Conservation (phyloP, 2,329 filamentous ascomycete species). For the Tolypocladium amazonense region DNA sequence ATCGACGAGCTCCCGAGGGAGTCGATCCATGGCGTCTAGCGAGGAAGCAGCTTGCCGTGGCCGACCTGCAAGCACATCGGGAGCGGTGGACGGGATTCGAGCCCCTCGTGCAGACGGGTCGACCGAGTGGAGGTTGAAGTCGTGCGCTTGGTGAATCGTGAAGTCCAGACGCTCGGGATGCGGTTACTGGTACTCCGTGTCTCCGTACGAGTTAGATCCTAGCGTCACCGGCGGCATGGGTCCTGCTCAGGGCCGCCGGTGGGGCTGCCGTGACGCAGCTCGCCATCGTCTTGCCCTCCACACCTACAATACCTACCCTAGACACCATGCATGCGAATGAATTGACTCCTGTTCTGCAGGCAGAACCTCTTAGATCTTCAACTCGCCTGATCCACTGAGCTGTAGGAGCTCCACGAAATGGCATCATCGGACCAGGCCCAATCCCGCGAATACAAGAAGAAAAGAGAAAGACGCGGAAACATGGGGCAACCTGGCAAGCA, state of each 20-base stretch:
- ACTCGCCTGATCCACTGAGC: too few species aligned
- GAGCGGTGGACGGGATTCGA: not conserved
- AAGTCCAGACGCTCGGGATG: not conserved
- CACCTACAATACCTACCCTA: not conserved
- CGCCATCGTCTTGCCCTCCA: not conserved
- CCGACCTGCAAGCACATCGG: not conserved
- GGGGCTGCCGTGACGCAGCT: not conserved
- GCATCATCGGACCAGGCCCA: too few species aligned
- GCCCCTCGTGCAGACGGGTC: not conserved
- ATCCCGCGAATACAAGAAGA: too few species aligned
- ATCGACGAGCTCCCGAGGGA: constrained; percentile 37
- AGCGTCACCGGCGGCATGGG: not conserved
- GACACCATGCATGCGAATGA: not conserved
- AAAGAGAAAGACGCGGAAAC: not conserved
- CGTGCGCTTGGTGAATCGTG: not conserved
- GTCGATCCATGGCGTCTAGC: constrained; percentile 26
- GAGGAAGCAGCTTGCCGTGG: not conserved
- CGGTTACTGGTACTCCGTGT: not conserved
- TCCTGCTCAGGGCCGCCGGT: not conserved
- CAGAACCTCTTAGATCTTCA: too few species aligned
- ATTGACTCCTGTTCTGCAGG: not conserved
- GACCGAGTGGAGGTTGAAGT: not conserved
- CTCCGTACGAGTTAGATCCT: not conserved
- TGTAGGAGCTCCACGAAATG: too few species aligned
- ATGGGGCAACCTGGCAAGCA: too few species aligned